phyloP scores from a whole-genome alignment of 768 basidiomycete species.

The Mycena alexandri region DNA sequence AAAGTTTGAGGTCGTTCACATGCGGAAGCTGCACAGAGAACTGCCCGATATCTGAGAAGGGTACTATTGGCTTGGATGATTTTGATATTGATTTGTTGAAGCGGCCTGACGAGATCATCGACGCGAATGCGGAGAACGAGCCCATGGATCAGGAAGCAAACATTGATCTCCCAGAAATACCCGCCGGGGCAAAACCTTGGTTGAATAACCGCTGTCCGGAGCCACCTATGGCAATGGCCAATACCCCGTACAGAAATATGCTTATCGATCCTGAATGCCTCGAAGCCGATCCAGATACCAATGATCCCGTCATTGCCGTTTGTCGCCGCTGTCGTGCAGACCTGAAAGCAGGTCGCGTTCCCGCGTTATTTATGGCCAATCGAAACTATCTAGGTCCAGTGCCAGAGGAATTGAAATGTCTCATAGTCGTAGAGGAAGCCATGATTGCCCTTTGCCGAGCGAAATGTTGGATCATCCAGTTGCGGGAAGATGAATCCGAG shows the following conservation, averaged over 20 bases:
- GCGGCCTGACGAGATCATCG: neutral
- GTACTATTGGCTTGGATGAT: too few species aligned
- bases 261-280: neutral
- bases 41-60: too few species aligned
- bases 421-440: conserved; percentile 40
- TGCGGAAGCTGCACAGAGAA: too few species aligned
- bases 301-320: neutral
- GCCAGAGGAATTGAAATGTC: neutral
- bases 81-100: neutral
- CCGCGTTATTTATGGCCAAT: neutral
- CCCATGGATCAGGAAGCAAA: too few species aligned
- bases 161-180: too few species aligned
- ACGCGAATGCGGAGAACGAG: neutral
- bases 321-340: neutral
- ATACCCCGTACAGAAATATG: neutral
- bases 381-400: conserved; percentile 11
- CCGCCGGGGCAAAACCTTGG: too few species aligned
- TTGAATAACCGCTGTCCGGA: neutral
- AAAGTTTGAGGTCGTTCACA: too few species aligned
- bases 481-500: conserved; percentile 22
- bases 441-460: conserved; percentile 43
- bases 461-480: conserved; percentile 27
- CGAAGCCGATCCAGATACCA: neutral
- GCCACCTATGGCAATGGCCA: neutral
- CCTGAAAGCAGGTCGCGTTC: too few species aligned